Percentiles rank a stretch among this genome's conserved stretches.
Evolutionary conservation across 352 stramenopile species (phyloP).

Genomic region (Globisporangium echinulatum): DNA sequence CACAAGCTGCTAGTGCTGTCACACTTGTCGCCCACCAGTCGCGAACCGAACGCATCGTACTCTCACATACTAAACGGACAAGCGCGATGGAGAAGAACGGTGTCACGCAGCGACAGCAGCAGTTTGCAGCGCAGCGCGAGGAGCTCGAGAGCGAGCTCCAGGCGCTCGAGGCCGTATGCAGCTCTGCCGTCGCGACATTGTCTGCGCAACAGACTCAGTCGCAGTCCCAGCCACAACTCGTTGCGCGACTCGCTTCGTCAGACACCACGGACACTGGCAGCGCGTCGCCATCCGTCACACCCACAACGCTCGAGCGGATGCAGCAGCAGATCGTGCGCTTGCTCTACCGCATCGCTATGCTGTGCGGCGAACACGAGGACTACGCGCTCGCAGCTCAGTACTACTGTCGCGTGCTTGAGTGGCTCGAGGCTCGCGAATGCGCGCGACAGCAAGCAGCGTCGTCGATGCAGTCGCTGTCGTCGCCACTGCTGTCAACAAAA

Average conservation of each 20-base stretch:
- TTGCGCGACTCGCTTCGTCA: too few species aligned
- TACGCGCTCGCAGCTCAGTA: conserved; percentile 35
- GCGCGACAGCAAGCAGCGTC: not conserved
- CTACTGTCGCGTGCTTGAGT: conserved; percentile 24
- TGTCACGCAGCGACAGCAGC: conserved; percentile 19
- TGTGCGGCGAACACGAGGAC: conserved; percentile 6
- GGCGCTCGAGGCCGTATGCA: not conserved
- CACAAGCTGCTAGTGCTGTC: too few species aligned
- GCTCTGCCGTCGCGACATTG: not conserved
- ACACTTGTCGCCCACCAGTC: not conserved
- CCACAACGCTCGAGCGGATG: not conserved
- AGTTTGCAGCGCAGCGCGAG: conserved; percentile 25
- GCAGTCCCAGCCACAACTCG: too few species aligned
- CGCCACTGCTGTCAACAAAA: too few species aligned
- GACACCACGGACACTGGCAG: too few species aligned
- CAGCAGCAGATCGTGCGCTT: conserved; percentile 16
- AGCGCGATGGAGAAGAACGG: conserved; percentile 8
- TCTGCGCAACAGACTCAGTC: not conserved
- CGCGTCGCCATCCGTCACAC: not conserved
- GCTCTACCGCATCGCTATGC: conserved; percentile 24
- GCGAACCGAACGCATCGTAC: too few species aligned
- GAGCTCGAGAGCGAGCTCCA: conserved; percentile 18
- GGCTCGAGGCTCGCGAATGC: not conserved
- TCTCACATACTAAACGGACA: too few species aligned
- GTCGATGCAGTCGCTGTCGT: not conserved